These are phyloP conservation scores for Phytophthora sansomeana DNA, from an alignment of 352 stramenopile genomes.

Conservation along the genomic window DNA sequence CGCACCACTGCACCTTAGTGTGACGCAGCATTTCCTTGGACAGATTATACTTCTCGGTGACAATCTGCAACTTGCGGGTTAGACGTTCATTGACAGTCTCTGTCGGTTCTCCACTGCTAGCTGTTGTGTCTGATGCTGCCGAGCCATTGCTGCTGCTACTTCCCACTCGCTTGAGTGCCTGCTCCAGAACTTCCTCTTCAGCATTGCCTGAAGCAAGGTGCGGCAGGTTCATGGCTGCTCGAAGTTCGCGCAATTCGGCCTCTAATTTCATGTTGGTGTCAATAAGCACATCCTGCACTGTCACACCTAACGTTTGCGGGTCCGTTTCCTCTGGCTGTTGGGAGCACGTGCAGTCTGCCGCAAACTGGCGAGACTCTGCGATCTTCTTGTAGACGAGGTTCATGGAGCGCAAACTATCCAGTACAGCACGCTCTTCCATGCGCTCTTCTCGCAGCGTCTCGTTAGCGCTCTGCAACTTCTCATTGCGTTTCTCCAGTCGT, in stretches of 20 bases:
- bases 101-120: slow-evolving; percentile 30
- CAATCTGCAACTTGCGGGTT: slow-evolving; percentile 45
- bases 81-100: slow-evolving; percentile 42
- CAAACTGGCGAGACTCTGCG: slow-evolving; percentile 61
- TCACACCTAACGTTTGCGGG: slow-evolving; percentile 39
- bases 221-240: slow-evolving; percentile 38
- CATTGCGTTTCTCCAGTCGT: slow-evolving; percentile 63
- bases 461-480: slow-evolving; percentile 63
- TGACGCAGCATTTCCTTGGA: slow-evolving; percentile 65
- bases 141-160: slow-evolving; percentile 50
- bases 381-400: slow-evolving; percentile 82
- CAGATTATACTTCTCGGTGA: slow-evolving; percentile 57
- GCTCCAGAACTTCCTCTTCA: slow-evolving; percentile 34
- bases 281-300: slow-evolving; percentile 60
- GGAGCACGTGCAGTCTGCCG: slow-evolving; percentile 32
- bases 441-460: slow-evolving; percentile 69
- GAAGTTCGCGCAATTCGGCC: slow-evolving; percentile 48
- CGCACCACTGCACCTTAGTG: slow-evolving; percentile 72
- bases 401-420: slow-evolving; percentile 74
- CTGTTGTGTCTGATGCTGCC: slow-evolving; percentile 26
- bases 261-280: slow-evolving; percentile 67
- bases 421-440: slow-evolving; percentile 65
- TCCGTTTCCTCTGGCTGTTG: slow-evolving; percentile 30
- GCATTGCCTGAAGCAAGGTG: slow-evolving; percentile 31
- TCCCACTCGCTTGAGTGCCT: slow-evolving; percentile 38